These are phyloP conservation scores for Camillea tinctor DNA, from an alignment of 2,329 filamentous ascomycete species.

Conservation along the genomic window DNA sequence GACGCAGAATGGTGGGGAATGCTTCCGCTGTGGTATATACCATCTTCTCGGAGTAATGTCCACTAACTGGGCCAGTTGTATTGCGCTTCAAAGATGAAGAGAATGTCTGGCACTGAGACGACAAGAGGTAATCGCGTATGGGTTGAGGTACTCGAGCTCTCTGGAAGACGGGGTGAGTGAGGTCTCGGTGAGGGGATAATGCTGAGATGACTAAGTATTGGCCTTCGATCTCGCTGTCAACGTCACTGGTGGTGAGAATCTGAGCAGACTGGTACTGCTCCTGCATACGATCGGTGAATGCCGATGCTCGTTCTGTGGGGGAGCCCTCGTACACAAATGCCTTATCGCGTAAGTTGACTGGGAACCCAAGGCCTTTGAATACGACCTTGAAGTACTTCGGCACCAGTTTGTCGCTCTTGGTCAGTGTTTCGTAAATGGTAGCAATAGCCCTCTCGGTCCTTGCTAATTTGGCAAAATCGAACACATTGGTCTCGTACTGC, in stretches of 20 bases:
- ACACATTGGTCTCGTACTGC: constrained; percentile 88
- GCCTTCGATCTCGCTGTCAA: constrained; percentile 79
- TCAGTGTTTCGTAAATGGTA: constrained; percentile 84
- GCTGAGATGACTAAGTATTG: constrained; percentile 84
- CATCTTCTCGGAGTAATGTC: constrained; percentile 79
- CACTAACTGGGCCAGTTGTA: constrained; percentile 65
- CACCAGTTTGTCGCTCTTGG: constrained; percentile 74
- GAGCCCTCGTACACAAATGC: constrained; percentile 88
- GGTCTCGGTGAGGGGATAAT: constrained; percentile 78
- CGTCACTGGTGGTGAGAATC: constrained; percentile 67
- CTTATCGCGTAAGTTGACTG: constrained; percentile 77
- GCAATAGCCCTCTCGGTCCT: constrained; percentile 88
- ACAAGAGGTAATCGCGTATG: constrained; percentile 78
- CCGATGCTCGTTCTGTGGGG: constrained; percentile 70
- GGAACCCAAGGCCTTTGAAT: constrained; percentile 88
- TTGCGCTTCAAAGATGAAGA: constrained; percentile 72
- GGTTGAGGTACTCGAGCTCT: constrained; percentile 79
- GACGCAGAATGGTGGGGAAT: constrained; percentile 87
- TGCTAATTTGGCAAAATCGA: constrained; percentile 90
- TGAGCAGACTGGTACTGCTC: constrained; percentile 85
- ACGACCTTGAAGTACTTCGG: constrained; percentile 89
- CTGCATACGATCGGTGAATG: constrained; percentile 89
- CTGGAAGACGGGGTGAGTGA: constrained; percentile 81
- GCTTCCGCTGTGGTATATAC: constrained; percentile 80
- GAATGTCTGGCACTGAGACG: constrained; percentile 75